A percentile compares a stretch with the other conserved stretches of the same genome.
Evolutionary conservation across 176 grass and related monocot species (phyloP).

Genomic region (Neostapfia colusana): DNA sequence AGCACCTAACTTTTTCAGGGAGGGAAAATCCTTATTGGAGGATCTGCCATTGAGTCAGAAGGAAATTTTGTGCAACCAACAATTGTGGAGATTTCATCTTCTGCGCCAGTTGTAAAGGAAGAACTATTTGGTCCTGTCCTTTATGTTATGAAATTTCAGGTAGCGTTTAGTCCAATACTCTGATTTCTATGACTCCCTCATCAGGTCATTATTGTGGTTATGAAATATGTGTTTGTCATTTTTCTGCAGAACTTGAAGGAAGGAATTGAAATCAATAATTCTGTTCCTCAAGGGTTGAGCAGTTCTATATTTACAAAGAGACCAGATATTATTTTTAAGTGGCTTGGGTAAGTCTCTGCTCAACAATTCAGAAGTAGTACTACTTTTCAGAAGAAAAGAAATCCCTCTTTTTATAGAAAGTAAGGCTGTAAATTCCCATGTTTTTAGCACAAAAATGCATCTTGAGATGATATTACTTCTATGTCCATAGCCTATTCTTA

Average conservation of each 20-base stretch:
- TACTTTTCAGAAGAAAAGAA: not conserved
- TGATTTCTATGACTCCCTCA: not conserved
- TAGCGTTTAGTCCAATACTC: conserved; percentile 28
- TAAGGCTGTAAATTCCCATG: not conserved
- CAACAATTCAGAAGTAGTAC: not conserved
- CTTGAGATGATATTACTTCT: not conserved
- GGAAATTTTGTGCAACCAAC: conserved; percentile 91
- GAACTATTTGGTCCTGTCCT: conserved; percentile 97
- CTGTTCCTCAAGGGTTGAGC: conserved; percentile 92
- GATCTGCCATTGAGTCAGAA: conserved; percentile 73
- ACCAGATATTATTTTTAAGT: conserved; percentile 94
- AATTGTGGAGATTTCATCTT: conserved; percentile 82
- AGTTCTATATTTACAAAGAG: conserved; percentile 94
- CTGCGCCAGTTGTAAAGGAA: conserved; percentile 78
- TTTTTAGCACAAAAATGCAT: not conserved
- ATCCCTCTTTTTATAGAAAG: not conserved
- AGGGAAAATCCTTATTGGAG: conserved; percentile 86
- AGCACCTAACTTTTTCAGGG: conserved; percentile 50
- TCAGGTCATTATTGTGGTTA: not conserved
- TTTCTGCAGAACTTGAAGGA: conserved; percentile 72
- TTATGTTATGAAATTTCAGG: conserved; percentile 98
- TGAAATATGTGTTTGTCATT: conserved; percentile 3
- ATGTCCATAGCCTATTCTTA: not conserved
- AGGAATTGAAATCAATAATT: conserved; percentile 98
- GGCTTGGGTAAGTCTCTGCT: conserved; percentile 79